Percentiles rank a stretch among this genome's conserved stretches.
phyloP scores from a whole-genome alignment of 495 filamentous ascomycete species.

The Diplogelasinospora grovesii region DNA sequence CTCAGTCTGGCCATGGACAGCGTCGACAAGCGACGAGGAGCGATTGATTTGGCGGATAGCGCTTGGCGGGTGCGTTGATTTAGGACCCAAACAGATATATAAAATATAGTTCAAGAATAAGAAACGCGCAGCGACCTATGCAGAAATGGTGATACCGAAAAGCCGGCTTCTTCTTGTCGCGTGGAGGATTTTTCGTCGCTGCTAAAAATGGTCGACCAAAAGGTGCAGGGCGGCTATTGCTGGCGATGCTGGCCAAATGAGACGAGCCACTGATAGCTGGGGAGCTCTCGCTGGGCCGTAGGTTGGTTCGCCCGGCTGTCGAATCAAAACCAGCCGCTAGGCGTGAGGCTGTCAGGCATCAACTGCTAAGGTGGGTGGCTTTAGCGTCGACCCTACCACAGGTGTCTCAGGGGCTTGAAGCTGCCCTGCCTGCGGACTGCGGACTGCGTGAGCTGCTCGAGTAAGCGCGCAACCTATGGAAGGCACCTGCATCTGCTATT shows the following conservation, averaged over 20 bases:
- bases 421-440: neutral
- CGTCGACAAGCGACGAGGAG: constrained; percentile 15
- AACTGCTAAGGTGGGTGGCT: constrained; percentile 6
- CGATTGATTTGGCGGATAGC: neutral
- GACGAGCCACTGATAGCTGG: neutral
- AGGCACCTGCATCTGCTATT: no score
- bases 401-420: constrained; percentile 13
- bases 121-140: no score
- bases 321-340: constrained; percentile 11
- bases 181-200: constrained; percentile 6
- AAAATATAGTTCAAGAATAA: no score
- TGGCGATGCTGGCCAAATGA: constrained; percentile 14
- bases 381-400: constrained; percentile 1
- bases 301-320: constrained; percentile 1
- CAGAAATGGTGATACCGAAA: neutral
- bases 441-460: no score
- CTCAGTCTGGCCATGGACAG: constrained; percentile 16
- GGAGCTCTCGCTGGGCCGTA: constrained; percentile 2
- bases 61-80: neutral
- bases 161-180: constrained; percentile 1
- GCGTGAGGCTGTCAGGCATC: constrained; percentile 24
- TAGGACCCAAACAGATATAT: no score
- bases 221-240: constrained; percentile 12
- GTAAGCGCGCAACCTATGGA: no score
- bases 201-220: constrained; percentile 7